Percentiles rank a stretch among this genome's conserved stretches.
Evolutionary conservation across 768 basidiomycete species (phyloP).

Genomic region (Amanita pallidorosea): DNA sequence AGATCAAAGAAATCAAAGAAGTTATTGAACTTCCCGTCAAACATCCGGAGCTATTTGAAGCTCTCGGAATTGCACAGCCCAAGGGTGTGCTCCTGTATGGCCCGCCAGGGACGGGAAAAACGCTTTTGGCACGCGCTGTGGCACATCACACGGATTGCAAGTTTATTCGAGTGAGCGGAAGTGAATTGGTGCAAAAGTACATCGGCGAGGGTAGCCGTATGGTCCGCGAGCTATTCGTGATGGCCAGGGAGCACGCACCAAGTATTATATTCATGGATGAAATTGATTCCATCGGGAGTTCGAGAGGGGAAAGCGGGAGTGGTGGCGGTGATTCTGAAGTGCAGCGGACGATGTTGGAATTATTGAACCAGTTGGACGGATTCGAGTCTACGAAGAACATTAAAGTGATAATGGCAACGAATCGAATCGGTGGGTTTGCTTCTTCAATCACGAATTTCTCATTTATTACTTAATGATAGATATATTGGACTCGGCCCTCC

Average conservation of each 20-base stretch:
- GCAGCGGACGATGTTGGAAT: conserved; percentile 83
- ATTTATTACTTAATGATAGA: conserved; percentile 30
- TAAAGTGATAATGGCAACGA: conserved; percentile 94
- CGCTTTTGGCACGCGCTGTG: conserved; percentile 87
- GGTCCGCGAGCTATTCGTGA: conserved; percentile 96
- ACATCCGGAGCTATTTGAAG: conserved; percentile 94
- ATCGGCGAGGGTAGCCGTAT: conserved; percentile 95
- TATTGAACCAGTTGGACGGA: conserved; percentile 83
- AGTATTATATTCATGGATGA: conserved; percentile 99
- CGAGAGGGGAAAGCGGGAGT: conserved; percentile 85
- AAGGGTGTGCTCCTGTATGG: conserved; percentile 95
- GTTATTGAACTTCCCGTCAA: conserved; percentile 97
- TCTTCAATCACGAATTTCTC: not conserved
- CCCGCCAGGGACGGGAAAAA: conserved; percentile 95
- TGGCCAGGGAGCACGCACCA: conserved; percentile 96
- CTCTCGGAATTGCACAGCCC: conserved; percentile 93
- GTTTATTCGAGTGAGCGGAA: conserved; percentile 92
- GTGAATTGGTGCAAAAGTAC: conserved; percentile 95
- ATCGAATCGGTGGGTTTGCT: conserved; percentile 66
- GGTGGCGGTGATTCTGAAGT: conserved; percentile 85
- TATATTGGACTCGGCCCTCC: conserved; percentile 87
- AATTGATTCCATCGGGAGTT: conserved; percentile 95
- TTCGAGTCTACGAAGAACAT: conserved; percentile 98
- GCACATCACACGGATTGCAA: conserved; percentile 97
- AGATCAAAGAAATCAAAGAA: conserved; percentile 96